Percentiles rank a stretch among this genome's conserved stretches.
Evolutionary conservation across 176 grass and related monocot genomes (phyloP).

Genomic region (Dendrocalamus sinicus): DNA sequence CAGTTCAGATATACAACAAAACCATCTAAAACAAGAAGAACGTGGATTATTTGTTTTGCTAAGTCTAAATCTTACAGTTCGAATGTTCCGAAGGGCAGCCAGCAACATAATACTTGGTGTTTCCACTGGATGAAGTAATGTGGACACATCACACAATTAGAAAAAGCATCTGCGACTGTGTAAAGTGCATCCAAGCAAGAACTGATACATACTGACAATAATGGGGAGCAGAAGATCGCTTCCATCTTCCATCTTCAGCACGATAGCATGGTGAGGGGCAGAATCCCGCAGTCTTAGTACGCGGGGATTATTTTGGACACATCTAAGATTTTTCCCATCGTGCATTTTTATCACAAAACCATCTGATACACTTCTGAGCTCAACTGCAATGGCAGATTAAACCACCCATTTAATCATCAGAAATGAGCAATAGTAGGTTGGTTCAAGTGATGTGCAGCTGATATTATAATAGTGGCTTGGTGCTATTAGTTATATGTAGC

Average conservation of each 20-base stretch:
- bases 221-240: conserved; percentile 88
- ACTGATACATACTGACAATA: conserved; percentile 76
- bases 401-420: background rate
- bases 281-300: conserved; percentile 73
- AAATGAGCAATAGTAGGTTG: background rate
- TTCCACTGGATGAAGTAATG: conserved; percentile 70
- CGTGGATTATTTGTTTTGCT: conserved; percentile 8
- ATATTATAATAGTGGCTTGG: background rate
- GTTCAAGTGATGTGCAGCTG: background rate
- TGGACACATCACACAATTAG: conserved; percentile 25
- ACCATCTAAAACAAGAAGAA: conserved; percentile 14
- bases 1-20: conserved; percentile 23
- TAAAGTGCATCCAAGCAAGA: background rate
- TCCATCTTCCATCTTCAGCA: conserved; percentile 97
- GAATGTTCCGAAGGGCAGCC: conserved; percentile 86
- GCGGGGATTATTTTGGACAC: conserved; percentile 80
- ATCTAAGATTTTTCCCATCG: conserved; percentile 76
- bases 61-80: conserved; percentile 59
- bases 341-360: conserved; percentile 91
- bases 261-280: conserved; percentile 81
- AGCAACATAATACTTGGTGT: conserved; percentile 88
- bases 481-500: too few species aligned
- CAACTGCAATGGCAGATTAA: conserved; percentile 59
- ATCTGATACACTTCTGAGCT: conserved; percentile 82
- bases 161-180: conserved; percentile 4